Evolutionary conservation across 2,329 filamentous ascomycete genomes (phyloP).

Genomic region (Samsoniella hepiali): DNA sequence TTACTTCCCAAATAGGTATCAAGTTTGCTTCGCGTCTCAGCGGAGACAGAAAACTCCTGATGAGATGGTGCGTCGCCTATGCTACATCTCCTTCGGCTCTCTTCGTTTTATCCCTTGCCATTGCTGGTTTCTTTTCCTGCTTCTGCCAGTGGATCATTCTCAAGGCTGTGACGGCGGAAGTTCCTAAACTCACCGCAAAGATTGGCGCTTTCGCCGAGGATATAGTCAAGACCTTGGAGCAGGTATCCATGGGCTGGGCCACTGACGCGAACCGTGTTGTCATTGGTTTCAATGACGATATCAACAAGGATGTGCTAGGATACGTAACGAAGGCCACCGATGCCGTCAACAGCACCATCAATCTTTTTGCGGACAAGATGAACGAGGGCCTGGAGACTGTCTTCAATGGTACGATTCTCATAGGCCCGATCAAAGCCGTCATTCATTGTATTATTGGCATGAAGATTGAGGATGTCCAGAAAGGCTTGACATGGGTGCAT

Average conservation of each 20-base stretch:
- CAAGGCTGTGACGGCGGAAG: slow-evolving; percentile 66
- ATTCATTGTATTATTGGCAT: slow-evolving; percentile 83
- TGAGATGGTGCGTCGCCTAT: slow-evolving; percentile 82
- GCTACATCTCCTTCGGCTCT: slow-evolving; percentile 79
- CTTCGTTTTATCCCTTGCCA: slow-evolving; percentile 78
- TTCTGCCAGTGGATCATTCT: slow-evolving; percentile 81
- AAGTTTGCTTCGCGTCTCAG: slow-evolving; percentile 64
- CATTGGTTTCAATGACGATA: slow-evolving; percentile 63
- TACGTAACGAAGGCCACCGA: slow-evolving; percentile 82
- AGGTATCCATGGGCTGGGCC: slow-evolving; percentile 74
- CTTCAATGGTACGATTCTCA: slow-evolving; percentile 79
- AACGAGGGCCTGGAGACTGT: slow-evolving; percentile 67
- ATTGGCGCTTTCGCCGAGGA: slow-evolving; percentile 77
- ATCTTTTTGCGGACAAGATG: slow-evolving; percentile 76
- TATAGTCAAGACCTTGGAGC: slow-evolving; percentile 68
- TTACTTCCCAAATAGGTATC: slow-evolving; percentile 69
- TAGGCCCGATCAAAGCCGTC: slow-evolving; percentile 73
- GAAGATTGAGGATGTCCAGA: slow-evolving; percentile 81
- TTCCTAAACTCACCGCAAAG: slow-evolving; percentile 69
- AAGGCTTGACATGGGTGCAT: slow-evolving; percentile 89
- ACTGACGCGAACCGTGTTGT: slow-evolving; percentile 72
- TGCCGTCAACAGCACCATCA: slow-evolving; percentile 82
- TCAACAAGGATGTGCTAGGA: slow-evolving; percentile 82
- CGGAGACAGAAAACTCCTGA: slow-evolving; percentile 64
- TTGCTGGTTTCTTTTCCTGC: slow-evolving; percentile 79